Base-by-base conservation (phyloP, 257 asterid species). In the Ilex aquifolium region DNA sequence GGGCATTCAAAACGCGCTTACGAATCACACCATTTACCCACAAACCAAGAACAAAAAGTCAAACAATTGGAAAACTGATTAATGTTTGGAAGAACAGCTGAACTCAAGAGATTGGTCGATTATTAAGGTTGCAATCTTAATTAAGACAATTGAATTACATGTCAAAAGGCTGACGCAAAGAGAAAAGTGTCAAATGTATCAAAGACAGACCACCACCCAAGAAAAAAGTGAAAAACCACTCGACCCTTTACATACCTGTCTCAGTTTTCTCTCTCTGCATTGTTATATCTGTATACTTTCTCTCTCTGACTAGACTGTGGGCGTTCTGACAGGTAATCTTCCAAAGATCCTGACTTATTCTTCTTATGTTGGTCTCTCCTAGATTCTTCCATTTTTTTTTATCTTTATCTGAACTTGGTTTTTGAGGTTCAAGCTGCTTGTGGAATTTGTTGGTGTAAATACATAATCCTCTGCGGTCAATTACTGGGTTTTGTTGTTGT, bases 371-470 rank as follows among this genome's bases (percentile, higher is more conserved):
- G 59, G 49, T 62, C 44, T 42, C n/a, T 46, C 10, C 10, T 10
- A 67, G 65, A 67, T 75, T 74, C 68, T 16, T 60, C 3, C 14
- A 67, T 67, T 67, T 72, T 65, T 72, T 65, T 21, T 21, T 76
- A 79, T 79, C 80, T 56, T 72, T 64, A 50, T 57, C 6, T 66
- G 71, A 67, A 65, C 65, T 66, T 64, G 59, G 56, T 56, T 61
- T 64, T 59, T 29, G 4, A 46, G 14, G 6, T 46, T 36, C 7
- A 36, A 36, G 42, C 42, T 36, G 8, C 8, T 36, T 36, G 42
- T 36, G 5, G 42, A 4, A 36, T 36, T 36, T 36, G 42, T 36
- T 36, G 8, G 7, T 36, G 42, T 36, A 36, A 36, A 46, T 7
- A 46, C 52, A 14, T 46, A 3, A 4, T 3, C 3, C 10, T 46